Conservation (phyloP, 108 stramenopile species). For the Fistulifera pelliculosa region DNA sequence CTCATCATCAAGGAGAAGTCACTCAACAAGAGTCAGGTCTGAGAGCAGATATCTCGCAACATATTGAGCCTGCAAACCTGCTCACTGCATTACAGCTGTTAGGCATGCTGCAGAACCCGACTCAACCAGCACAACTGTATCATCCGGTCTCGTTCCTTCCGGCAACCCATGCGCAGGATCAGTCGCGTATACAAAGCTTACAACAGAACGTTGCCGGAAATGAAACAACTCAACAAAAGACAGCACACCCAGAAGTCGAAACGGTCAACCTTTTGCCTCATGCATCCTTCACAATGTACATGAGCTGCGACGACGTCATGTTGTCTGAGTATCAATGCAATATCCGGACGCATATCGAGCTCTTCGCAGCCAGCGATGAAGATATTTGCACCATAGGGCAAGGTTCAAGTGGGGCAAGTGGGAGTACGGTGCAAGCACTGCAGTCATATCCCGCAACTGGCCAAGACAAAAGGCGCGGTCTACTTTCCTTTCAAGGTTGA, state of each 20-base stretch:
- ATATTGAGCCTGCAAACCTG: no score
- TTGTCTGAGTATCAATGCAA: slow-evolving; percentile 49
- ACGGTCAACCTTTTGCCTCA: background rate
- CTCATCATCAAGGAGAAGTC: no score
- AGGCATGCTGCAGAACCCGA: no score
- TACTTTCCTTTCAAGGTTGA: slow-evolving; percentile 38
- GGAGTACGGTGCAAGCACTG: slow-evolving; percentile 50
- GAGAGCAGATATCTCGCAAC: no score
- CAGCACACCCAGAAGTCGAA: background rate
- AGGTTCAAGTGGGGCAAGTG: slow-evolving; percentile 38
- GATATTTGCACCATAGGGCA: slow-evolving; percentile 2
- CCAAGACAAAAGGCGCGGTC: slow-evolving; percentile 24
- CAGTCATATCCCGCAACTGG: slow-evolving; percentile 11
- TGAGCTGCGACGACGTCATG: slow-evolving; percentile 31
- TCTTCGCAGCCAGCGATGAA: slow-evolving; percentile 32
- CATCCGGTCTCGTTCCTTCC: no score
- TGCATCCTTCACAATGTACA: slow-evolving; percentile 4
- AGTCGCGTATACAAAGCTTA: no score
- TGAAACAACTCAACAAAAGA: background rate
- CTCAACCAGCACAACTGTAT: no score
- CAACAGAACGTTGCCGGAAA: background rate
- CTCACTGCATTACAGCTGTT: no score
- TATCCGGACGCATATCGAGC: slow-evolving; percentile 48
- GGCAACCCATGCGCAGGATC: background rate
- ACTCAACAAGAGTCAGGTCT: background rate